A percentile compares a stretch with the other conserved stretches of the same genome.
phyloP scores from a whole-genome alignment of 2,329 filamentous ascomycete species.

The Aschersonia sp. region DNA sequence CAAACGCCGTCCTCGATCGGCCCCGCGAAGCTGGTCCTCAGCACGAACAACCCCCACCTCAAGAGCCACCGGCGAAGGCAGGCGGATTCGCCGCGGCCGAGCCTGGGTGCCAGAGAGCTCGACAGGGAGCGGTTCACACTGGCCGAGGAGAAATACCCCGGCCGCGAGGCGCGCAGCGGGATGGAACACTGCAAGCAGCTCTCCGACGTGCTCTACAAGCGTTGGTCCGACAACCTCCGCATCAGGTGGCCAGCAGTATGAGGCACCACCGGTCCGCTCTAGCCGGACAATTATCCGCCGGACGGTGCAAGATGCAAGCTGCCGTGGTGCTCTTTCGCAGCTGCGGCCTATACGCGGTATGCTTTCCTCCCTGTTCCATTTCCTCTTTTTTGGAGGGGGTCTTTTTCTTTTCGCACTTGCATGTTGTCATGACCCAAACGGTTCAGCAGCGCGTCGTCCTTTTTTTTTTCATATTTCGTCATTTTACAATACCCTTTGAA shows the following conservation, averaged over 20 bases:
- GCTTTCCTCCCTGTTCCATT: no score
- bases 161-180: constrained; percentile 43
- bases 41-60: constrained; percentile 72
- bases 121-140: constrained; percentile 33
- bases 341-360: no score
- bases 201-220: constrained; percentile 76
- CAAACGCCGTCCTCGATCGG: constrained; percentile 24
- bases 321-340: no score
- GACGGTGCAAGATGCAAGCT: no score
- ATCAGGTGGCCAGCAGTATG: constrained; percentile 45
- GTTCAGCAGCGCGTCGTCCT: no score
- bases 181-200: constrained; percentile 90
- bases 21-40: constrained; percentile 56
- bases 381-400: no score
- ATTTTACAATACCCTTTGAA: no score
- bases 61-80: constrained; percentile 62
- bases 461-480: no score
- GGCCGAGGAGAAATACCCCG: constrained; percentile 39
- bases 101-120: constrained; percentile 27
- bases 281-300: no score
- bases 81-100: constrained; percentile 20
- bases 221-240: constrained; percentile 77
- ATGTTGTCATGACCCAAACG: no score
- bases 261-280: neutral
- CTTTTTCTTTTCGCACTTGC: no score